Evolutionary conservation across 140 eudicot genomes (phyloP).

Genomic region (Eryngium alpinum): DNA sequence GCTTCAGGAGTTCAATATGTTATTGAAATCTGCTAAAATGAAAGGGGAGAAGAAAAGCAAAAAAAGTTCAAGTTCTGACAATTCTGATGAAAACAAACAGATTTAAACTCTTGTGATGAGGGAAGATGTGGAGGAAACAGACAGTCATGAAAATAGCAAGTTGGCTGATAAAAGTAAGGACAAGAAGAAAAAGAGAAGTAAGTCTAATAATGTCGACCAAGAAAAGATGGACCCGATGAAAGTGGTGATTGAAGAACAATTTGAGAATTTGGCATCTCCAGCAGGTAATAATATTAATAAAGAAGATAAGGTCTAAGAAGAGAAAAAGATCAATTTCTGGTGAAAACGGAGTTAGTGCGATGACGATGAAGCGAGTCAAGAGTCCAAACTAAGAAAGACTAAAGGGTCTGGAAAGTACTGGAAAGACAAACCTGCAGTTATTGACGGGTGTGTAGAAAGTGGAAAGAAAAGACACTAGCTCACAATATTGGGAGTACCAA

Average conservation of each 20-base stretch:
- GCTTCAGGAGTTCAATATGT: conserved; percentile 11
- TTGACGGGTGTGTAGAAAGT: conserved; percentile 5
- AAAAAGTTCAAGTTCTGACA: conserved; percentile 20
- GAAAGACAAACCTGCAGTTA: neutral
- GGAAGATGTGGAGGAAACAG: conserved; percentile 15
- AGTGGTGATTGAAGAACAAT: conserved; percentile 17
- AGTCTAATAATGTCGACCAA: neutral
- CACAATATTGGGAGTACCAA: conserved; percentile 1
- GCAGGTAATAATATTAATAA: conserved; percentile 14
- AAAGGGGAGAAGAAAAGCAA: conserved; percentile 41
- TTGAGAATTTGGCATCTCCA: neutral
- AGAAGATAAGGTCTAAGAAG: conserved; percentile 62
- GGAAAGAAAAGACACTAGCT: conserved; percentile 11
- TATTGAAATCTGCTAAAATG: conserved; percentile 25
- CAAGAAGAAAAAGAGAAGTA: conserved; percentile 27
- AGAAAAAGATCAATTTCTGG: conserved; percentile 56
- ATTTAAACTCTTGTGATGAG: conserved; percentile 11
- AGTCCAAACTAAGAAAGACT: conserved; percentile 44
- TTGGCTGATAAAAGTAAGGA: conserved; percentile 26
- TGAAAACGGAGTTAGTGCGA: conserved; percentile 32
- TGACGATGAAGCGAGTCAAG: conserved; percentile 32
- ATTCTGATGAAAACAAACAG: conserved; percentile 23
- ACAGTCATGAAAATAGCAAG: conserved; percentile 21
- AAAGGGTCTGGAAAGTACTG: conserved; percentile 31
- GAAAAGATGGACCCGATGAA: conserved; percentile 16